phyloP scores from a whole-genome alignment of 1,284 basidiomycete species.

The Ceratorhiza oryzae-sativae region DNA sequence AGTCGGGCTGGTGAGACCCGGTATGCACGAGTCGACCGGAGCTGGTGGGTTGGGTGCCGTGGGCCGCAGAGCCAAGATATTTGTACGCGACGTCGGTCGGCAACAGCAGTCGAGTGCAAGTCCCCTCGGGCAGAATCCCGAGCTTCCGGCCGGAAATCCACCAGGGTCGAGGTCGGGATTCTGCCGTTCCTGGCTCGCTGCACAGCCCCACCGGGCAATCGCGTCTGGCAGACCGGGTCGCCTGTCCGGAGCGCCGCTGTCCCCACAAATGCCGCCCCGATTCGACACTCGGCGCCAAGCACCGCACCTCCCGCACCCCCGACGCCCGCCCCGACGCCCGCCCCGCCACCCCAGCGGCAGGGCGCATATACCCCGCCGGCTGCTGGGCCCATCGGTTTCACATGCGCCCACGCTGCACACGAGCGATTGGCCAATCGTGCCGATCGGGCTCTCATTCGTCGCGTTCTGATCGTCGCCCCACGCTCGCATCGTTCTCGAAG shows the following conservation, averaged over 20 bases:
- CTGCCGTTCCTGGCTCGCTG: neutral
- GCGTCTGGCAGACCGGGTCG: neutral
- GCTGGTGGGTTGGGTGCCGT: neutral
- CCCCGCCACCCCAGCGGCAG: too few species aligned
- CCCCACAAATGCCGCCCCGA: neutral
- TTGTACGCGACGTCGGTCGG: neutral
- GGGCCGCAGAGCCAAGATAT: neutral
- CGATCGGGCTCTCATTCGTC: neutral
- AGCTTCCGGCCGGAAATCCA: neutral
- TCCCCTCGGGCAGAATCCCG: neutral
- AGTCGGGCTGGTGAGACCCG: neutral
- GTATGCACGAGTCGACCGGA: neutral
- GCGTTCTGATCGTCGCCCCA: neutral
- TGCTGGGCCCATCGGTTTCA: too few species aligned
- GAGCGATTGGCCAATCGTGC: neutral
- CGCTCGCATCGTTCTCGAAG: constrained; percentile 7
- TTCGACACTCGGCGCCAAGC: neutral
- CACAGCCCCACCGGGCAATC: neutral
- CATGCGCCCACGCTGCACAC: neutral
- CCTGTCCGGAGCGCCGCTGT: neutral
- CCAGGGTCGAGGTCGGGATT: neutral
- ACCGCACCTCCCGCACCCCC: neutral
- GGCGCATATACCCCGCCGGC: too few species aligned
- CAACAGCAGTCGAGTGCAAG: neutral
- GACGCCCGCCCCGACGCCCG: neutral